phyloP scores from a whole-genome alignment of 2,329 filamentous ascomycete genomes.

The Penicillium verrucosum region DNA sequence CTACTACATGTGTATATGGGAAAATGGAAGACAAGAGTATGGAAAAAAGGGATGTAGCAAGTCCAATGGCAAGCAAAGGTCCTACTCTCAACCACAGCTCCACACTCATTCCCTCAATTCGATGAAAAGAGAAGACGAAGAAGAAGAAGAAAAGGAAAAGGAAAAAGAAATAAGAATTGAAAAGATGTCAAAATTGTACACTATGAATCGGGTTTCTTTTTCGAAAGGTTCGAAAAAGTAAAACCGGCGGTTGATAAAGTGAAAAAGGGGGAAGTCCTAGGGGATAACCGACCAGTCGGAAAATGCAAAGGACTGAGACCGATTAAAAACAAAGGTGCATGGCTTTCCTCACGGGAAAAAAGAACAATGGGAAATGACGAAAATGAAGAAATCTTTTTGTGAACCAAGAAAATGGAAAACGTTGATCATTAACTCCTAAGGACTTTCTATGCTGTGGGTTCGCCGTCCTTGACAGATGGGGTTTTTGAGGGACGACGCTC shows the following conservation, averaged over 20 bases:
- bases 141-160: not conserved
- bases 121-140: not conserved
- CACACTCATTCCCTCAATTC: not conserved
- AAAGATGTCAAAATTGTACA: constrained; percentile 30
- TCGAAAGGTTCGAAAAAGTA: constrained; percentile 18
- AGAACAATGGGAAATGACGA: constrained; percentile 6
- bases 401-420: constrained; percentile 31
- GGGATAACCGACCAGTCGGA: constrained; percentile 26
- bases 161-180: constrained; percentile 18
- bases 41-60: not conserved
- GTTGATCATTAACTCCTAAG: constrained; percentile 40
- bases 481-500: constrained; percentile 45
- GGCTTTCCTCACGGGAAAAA: not conserved
- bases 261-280: constrained; percentile 8
- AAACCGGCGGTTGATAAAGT: constrained; percentile 12
- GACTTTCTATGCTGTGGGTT: constrained; percentile 39
- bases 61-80: not conserved
- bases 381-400: constrained; percentile 33
- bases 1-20: not conserved
- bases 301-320: constrained; percentile 21
- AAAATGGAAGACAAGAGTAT: not conserved
- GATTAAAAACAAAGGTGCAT: constrained; percentile 13
- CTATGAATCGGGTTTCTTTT: constrained; percentile 22
- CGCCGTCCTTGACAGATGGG: constrained; percentile 39
- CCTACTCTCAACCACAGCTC: not conserved